These are phyloP conservation scores for Colletotrichum filicis DNA, from an alignment of 2,329 filamentous ascomycete genomes.

Conservation along the genomic window DNA sequence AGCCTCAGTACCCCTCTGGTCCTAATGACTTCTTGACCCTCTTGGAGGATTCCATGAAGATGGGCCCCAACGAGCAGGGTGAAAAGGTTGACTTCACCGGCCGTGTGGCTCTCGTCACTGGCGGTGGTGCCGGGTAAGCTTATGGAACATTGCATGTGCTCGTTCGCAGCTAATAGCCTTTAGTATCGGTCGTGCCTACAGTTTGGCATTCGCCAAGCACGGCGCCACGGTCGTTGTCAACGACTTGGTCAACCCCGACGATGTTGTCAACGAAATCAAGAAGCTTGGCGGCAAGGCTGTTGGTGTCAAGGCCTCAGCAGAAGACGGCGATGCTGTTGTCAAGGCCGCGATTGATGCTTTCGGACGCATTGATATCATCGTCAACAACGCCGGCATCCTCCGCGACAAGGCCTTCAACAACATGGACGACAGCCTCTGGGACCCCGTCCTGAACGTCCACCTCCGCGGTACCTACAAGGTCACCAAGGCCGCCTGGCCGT, in stretches of 20 bases:
- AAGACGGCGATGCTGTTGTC: conserved; percentile 91
- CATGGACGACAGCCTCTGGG: conserved; percentile 96
- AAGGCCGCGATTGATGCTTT: conserved; percentile 94
- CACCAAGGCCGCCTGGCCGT: conserved; percentile 97
- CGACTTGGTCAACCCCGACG: conserved; percentile 92
- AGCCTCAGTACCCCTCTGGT: conserved; percentile 84
- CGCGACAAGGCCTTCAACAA: conserved; percentile 98
- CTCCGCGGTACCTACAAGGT: conserved; percentile 95
- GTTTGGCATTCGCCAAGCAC: conserved; percentile 85
- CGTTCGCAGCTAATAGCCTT: conserved; percentile 26
- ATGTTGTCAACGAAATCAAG: conserved; percentile 91
- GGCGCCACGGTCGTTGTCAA: conserved; percentile 93
- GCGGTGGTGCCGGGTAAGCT: conserved; percentile 80
- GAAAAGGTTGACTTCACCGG: conserved; percentile 84
- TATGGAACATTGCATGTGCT: not conserved
- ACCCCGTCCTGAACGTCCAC: conserved; percentile 92
- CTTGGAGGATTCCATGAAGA: conserved; percentile 84
- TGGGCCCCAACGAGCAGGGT: conserved; percentile 77
- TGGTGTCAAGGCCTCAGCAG: conserved; percentile 91
- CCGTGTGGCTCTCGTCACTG: conserved; percentile 88
- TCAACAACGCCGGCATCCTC: conserved; percentile 99
- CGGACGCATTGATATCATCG: conserved; percentile 91
- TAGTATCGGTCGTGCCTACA: conserved; percentile 90
- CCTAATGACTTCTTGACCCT: conserved; percentile 89
- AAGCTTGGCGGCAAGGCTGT: conserved; percentile 89